Percentiles rank a stretch among this genome's conserved stretches.
phyloP scores from a whole-genome alignment of 495 filamentous ascomycete genomes.

The Hypoxylon perforatum region DNA sequence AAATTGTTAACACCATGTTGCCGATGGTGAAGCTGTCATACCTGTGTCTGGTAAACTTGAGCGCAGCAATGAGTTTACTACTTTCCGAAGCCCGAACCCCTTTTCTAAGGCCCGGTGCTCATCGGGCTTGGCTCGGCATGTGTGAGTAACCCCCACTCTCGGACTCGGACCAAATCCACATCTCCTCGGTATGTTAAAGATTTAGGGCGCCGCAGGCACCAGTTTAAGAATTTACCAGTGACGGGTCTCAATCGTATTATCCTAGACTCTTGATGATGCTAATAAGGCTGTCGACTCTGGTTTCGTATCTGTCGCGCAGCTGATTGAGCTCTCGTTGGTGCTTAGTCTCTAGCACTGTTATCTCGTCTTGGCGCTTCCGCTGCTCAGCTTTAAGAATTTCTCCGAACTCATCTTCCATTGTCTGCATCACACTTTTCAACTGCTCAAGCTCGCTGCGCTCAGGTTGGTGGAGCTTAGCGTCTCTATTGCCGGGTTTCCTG shows the following conservation, averaged over 20 bases:
- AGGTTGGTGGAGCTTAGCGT: too few species aligned
- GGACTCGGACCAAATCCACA: too few species aligned
- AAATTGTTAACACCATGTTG: not conserved
- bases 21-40: not conserved
- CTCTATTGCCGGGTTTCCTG: not conserved
- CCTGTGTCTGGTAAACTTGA: not conserved
- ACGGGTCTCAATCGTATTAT: not conserved
- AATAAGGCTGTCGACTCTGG: conserved; percentile 18
- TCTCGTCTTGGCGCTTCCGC: conserved; percentile 3
- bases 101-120: conserved; percentile 17
- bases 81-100: conserved; percentile 27
- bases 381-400: conserved; percentile 8
- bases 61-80: not conserved
- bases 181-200: not conserved
- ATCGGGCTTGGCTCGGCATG: conserved; percentile 30
- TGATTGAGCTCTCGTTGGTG: conserved; percentile 13
- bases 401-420: conserved; percentile 19
- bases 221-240: not conserved
- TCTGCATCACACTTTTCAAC: not conserved
- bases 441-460: not conserved
- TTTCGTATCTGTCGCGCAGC: conserved; percentile 10
- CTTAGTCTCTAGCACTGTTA: conserved; percentile 7
- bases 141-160: not conserved
- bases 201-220: too few species aligned
- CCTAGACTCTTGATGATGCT: conserved; percentile 16